These are phyloP conservation scores for Prunus mongolica DNA, from an alignment of 306 rosid genomes.

Conservation along the genomic window DNA sequence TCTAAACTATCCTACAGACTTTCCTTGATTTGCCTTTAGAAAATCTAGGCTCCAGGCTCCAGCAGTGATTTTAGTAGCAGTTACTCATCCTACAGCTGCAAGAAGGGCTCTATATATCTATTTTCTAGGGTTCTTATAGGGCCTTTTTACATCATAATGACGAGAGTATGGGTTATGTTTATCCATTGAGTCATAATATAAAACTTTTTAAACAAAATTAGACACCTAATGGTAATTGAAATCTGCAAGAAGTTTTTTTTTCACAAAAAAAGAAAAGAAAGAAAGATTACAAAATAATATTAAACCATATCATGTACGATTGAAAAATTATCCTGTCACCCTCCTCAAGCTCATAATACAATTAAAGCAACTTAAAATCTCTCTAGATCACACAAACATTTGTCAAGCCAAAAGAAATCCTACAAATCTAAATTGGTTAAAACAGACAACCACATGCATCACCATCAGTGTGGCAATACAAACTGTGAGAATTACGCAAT, in stretches of 20 bases:
- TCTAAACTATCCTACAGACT: too few species aligned
- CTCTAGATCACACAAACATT: not conserved
- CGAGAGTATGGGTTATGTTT: not conserved
- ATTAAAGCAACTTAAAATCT: too few species aligned
- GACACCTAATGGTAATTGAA: not conserved
- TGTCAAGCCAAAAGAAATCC: not conserved
- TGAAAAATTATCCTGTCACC: not conserved
- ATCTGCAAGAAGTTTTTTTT: not conserved
- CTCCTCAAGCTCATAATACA: not conserved
- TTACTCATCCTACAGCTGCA: too few species aligned
- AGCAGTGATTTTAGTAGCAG: too few species aligned
- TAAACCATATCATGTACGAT: not conserved
- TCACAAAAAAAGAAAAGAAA: not conserved
- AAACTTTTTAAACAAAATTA: not conserved
- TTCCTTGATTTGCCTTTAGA: too few species aligned
- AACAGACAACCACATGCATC: constrained; percentile 14
- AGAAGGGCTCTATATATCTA: too few species aligned
- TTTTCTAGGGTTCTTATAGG: too few species aligned
- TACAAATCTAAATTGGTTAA: not conserved
- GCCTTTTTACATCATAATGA: not conserved
- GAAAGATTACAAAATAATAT: not conserved
- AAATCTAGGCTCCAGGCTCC: too few species aligned
- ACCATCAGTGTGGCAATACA: constrained; percentile 7
- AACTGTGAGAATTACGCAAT: not conserved
- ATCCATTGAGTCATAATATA: not conserved